phyloP scores from a whole-genome alignment of 148 eudicot species.

The Rhododendron williamsianum region DNA sequence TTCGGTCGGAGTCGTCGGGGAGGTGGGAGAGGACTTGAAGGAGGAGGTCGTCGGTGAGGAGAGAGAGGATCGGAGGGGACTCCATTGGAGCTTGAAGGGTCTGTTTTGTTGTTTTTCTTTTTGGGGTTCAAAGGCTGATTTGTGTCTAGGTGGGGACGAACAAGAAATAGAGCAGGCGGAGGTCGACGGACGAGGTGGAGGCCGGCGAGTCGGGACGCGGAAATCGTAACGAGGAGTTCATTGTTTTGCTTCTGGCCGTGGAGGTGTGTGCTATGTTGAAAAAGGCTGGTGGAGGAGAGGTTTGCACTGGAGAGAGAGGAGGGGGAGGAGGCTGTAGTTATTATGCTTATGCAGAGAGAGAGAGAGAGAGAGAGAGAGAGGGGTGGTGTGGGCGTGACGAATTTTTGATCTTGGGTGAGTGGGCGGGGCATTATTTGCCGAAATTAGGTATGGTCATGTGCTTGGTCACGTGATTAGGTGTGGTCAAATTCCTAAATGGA shows the following conservation, averaged over 20 bases:
- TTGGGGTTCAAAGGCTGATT: neutral
- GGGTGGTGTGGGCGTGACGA: neutral
- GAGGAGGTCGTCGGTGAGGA: constrained; percentile 57
- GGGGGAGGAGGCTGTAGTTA: too few species aligned
- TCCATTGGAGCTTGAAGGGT: constrained; percentile 9
- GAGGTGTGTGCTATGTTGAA: neutral
- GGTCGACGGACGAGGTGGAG: constrained; percentile 7
- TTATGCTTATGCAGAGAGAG: too few species aligned
- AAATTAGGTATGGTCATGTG: neutral
- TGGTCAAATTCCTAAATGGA: too few species aligned
- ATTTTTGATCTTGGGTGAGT: neutral
- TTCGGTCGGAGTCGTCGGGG: constrained; percentile 30
- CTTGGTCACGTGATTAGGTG: neutral
- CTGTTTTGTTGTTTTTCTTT: neutral
- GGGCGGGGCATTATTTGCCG: neutral
- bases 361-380: neutral
- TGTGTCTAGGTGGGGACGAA: constrained; percentile 42
- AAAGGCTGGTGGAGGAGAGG: neutral
- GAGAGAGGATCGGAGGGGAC: constrained; percentile 20
- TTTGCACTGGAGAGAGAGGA: neutral
- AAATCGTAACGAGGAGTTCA: neutral
- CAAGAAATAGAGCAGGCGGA: constrained; percentile 36
- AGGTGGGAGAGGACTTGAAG: constrained; percentile 31
- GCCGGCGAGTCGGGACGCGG: neutral
- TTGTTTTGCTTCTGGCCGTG: neutral